These are phyloP conservation scores for Pisolithus orientalis DNA, from an alignment of 768 basidiomycete genomes.

Conservation along the genomic window DNA sequence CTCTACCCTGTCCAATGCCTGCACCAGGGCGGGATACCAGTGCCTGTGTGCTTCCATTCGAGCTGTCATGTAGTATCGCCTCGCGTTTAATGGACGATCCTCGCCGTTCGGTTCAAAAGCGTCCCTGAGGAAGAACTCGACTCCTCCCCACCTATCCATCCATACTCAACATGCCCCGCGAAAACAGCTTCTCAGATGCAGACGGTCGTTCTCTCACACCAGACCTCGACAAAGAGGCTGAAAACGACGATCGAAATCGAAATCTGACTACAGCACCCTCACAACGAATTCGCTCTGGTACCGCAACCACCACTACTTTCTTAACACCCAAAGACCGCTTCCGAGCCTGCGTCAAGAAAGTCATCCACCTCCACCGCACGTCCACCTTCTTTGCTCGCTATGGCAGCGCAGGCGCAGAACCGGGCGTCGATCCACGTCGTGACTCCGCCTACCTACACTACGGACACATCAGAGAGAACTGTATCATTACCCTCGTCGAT, in stretches of 20 bases:
- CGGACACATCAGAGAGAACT: slow-evolving; percentile 53
- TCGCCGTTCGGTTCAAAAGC: too few species aligned
- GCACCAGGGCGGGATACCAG: neutral
- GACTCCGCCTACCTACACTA: slow-evolving; percentile 49
- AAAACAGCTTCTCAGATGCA: slow-evolving; percentile 63
- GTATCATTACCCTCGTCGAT: slow-evolving; percentile 61
- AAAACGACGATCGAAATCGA: slow-evolving; percentile 3
- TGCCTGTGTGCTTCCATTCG: neutral
- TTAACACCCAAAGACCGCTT: slow-evolving; percentile 39
- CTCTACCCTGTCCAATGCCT: neutral
- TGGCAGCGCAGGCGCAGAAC: slow-evolving; percentile 53
- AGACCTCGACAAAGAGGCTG: slow-evolving; percentile 44
- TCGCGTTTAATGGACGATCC: too few species aligned
- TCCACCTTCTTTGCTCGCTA: slow-evolving; percentile 32
- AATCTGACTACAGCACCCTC: too few species aligned
- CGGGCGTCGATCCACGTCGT: slow-evolving; percentile 63
- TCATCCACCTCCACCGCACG: slow-evolving; percentile 57
- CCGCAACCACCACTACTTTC: neutral
- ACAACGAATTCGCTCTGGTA: neutral
- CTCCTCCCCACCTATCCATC: neutral
- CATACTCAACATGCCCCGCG: slow-evolving; percentile 44
- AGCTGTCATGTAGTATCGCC: neutral
- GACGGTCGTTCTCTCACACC: slow-evolving; percentile 62
- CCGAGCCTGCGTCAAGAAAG: slow-evolving; percentile 48
- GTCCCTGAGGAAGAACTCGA: neutral